Base-by-base conservation (phyloP, 1,139 yeast species). In the Chernovozyma aurita region DNA sequence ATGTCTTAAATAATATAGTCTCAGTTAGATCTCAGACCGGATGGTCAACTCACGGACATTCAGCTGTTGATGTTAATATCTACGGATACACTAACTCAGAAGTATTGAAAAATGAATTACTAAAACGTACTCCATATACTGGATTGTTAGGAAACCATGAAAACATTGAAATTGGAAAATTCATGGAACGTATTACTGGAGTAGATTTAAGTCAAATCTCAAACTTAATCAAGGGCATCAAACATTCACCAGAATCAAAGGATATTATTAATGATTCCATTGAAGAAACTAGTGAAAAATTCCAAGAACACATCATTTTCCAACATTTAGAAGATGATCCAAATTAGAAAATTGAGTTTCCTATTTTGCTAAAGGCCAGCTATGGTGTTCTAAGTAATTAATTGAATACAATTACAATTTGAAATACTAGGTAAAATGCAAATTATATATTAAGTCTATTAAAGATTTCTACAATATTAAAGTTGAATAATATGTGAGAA, bases 21-120 rank as follows among this genome's bases (percentile, higher is more conserved):
- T 78, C 88, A 2, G 48, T 59, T 11, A 73, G 94, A 42, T 85
- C 95, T 0, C 80, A 80, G 52, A 76, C 85, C 24, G 94, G 95
- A 5, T 87, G 95, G 95, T 70, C 92, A 7, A 85, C 95, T 0
- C 88, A 82, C 48, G 95, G 95, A 18, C 96, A 87, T 55, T 78
- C 92, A 16, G 95, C 94, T 0, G 95, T 86, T 12, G 95, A 87
- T 57, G 95, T 87, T 24, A 85, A 85, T 50, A 80, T 86, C 35
- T 87, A 85, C 54, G 92, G 80, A 0, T 73, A 78, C 49, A 71
- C 87, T 15, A 80, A 80, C 47, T 72, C 70, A 32, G 65, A 65
- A 20, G 46, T 55, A 2, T 64, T 77, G 28, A 59, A 59, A 48
- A 40, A 52, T 4, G 47, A 64, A 40, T 54, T 81, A 24, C 47